Percentiles rank a stretch among this genome's conserved stretches.
Conservation (phyloP, 1,284 basidiomycete genomes). For the Cryptococcus sp. region DNA sequence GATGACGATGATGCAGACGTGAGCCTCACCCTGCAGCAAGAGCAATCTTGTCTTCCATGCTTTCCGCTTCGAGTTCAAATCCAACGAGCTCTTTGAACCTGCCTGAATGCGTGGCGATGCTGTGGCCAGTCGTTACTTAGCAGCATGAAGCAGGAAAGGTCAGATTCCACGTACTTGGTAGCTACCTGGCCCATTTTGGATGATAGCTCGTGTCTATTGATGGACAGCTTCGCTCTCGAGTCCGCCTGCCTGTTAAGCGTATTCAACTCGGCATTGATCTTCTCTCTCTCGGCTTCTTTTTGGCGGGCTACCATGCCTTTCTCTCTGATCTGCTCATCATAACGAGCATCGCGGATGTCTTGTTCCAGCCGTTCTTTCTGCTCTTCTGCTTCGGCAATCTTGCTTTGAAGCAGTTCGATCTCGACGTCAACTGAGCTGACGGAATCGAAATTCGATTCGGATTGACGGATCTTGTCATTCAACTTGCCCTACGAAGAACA, state of each 20-base stretch:
- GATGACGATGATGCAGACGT: not conserved
- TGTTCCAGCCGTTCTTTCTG: slow-evolving; percentile 62
- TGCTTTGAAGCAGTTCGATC: slow-evolving; percentile 61
- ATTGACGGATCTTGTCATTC: slow-evolving; percentile 47
- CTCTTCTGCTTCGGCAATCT: slow-evolving; percentile 68
- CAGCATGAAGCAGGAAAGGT: slow-evolving; percentile 1
- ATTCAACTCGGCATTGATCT: slow-evolving; percentile 70
- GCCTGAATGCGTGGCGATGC: slow-evolving; percentile 63
- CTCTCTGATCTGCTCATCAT: slow-evolving; percentile 69
- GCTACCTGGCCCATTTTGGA: slow-evolving; percentile 66
- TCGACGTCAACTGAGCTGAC: slow-evolving; percentile 62
- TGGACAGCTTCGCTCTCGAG: slow-evolving; percentile 72
- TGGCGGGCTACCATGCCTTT: slow-evolving; percentile 60
- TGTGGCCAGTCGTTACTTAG: slow-evolving; percentile 38
- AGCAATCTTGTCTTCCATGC: slow-evolving; percentile 72
- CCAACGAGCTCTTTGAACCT: slow-evolving; percentile 68
- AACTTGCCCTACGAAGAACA: slow-evolving; percentile 44
- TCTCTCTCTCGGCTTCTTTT: slow-evolving; percentile 72
- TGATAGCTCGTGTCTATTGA: slow-evolving; percentile 71
- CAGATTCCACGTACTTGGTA: slow-evolving; percentile 61
- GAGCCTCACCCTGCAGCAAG: slow-evolving; percentile 61
- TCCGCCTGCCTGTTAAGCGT: slow-evolving; percentile 78
- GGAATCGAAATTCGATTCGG: slow-evolving; percentile 63
- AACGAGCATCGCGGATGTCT: slow-evolving; percentile 64
- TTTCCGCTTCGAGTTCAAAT: slow-evolving; percentile 61